Evolutionary conservation across 768 basidiomycete species (phyloP).

Genomic region (Boletus bicolor): DNA sequence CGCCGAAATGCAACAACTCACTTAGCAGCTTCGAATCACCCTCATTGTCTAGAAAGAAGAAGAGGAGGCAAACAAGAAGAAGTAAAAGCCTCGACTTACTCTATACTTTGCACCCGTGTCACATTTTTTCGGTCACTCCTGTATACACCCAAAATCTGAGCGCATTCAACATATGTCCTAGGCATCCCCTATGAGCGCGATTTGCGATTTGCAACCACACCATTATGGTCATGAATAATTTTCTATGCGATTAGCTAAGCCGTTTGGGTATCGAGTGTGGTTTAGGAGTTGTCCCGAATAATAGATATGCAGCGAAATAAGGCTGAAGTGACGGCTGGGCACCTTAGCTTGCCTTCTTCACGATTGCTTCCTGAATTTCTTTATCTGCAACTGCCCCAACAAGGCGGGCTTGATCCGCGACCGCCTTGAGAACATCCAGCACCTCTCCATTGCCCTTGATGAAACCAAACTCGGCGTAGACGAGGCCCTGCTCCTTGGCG

Average conservation of each 20-base stretch:
- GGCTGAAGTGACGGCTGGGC: not conserved
- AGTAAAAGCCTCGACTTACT: conserved; percentile 45
- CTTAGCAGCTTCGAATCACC: conserved; percentile 15
- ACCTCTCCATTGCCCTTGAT: conserved; percentile 84
- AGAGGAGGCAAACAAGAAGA: conserved; percentile 91
- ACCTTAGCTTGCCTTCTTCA: conserved; percentile 37
- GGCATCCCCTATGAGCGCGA: conserved; percentile 26
- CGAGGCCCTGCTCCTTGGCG: conserved; percentile 77
- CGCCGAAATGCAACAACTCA: conserved; percentile 26
- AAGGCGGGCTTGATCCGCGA: conserved; percentile 85
- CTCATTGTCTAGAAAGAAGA: conserved; percentile 65
- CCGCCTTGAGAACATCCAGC: conserved; percentile 71
- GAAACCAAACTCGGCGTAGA: conserved; percentile 91
- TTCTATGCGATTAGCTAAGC: not conserved
- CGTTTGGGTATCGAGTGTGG: conserved; percentile 18
- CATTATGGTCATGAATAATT: not conserved
- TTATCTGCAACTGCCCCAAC: conserved; percentile 76
- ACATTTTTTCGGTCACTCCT: conserved; percentile 16
- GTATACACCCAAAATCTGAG: conserved; percentile 40
- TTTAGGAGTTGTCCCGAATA: not conserved
- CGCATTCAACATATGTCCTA: conserved; percentile 30
- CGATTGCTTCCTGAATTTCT: conserved; percentile 65
- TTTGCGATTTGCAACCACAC: not conserved
- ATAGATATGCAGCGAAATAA: not conserved
- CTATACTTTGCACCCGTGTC: conserved; percentile 20